Conservation (phyloP, 352 stramenopile genomes). For the Blastocystis sp. region DNA sequence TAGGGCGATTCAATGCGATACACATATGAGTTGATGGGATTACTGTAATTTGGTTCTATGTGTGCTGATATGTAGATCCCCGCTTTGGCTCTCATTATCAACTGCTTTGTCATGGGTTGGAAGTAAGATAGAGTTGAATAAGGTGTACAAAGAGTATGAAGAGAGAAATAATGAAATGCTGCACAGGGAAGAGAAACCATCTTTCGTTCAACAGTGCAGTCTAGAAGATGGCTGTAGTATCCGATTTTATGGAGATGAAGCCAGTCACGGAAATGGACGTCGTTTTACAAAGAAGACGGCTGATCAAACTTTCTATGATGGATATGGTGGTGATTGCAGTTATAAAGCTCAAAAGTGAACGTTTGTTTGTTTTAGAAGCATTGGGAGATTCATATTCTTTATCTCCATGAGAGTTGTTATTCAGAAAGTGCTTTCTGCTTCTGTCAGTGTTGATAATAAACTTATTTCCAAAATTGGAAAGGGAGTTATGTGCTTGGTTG, state of each 20-base stretch:
- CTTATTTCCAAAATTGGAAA: conserved; percentile 61
- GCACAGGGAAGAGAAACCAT: background rate
- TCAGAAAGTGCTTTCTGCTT: conserved; percentile 56
- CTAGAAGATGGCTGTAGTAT: conserved; percentile 20
- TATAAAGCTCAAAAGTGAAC: conserved; percentile 32
- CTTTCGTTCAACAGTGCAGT: background rate
- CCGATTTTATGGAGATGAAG: conserved; percentile 53
- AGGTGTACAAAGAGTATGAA: background rate
- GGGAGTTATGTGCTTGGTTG: conserved; percentile 59
- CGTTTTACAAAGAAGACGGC: conserved; percentile 17
- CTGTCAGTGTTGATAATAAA: conserved; percentile 32
- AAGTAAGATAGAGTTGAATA: background rate
- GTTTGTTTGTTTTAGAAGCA: conserved; percentile 4
- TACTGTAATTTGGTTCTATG: background rate
- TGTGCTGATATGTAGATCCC: background rate
- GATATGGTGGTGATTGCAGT: conserved; percentile 52
- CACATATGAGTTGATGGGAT: conserved; percentile 32
- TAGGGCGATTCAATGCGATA: conserved; percentile 57
- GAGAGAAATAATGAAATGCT: background rate
- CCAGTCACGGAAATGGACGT: background rate
- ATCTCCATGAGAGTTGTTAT: conserved; percentile 48
- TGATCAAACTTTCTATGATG: conserved; percentile 17
- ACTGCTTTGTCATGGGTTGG: conserved; percentile 11
- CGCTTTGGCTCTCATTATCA: background rate
- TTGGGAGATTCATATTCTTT: background rate